Evolutionary conservation across 2,329 filamentous ascomycete genomes (phyloP), one percentile per base, ranked within the genome.

Genomic region (Colletotrichum sansevieriae): DNA sequence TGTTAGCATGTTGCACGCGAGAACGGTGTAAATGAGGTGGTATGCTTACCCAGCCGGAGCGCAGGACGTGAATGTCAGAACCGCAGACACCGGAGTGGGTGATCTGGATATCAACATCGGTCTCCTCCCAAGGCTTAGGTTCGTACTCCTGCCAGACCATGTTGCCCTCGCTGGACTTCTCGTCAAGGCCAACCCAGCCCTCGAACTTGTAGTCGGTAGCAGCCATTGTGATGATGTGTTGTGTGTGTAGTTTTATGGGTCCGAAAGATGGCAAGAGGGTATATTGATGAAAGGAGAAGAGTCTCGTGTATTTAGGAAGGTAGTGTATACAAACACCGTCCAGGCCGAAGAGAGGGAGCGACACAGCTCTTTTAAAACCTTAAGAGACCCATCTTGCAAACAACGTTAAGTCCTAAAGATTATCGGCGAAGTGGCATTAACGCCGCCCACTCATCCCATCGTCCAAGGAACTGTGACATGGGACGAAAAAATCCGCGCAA

Each of bases 21-120:
- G 18, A 13, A 68, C 11, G 60, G 11, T 37, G 25, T n/a, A 10
- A 33, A 18, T 25, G 29, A 37, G 25, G 49, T 25, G 25, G 39
- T 59, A 7, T 51, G 74, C 78, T 64, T 74, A 80, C 79, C 85
- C 85, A 88, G 58, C 84, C 88, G 2, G 84, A 86, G 43, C 84
- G 82, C 7, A 91, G 80, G 2, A 81, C 85, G 77, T 91, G 88
- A 35, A 90, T 57, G 71, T 91, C 89, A 1, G 84, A 85, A 63
- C 88, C 89, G 75, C 90, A 92, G 71, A 92, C 85, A 70, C 90
- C 89, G 74, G 88, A 91, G 79, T 91, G 88, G 3, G 87, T 86
- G 71, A 92, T 80, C 74, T 86, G 82, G 73, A 92, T 89, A 74
- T 92, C 90, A 59, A 92, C 78, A 72, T 91, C 88, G 25, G 83